Base-by-base conservation (phyloP, 2,329 filamentous ascomycete genomes). In the Thielaviopsis populi region DNA sequence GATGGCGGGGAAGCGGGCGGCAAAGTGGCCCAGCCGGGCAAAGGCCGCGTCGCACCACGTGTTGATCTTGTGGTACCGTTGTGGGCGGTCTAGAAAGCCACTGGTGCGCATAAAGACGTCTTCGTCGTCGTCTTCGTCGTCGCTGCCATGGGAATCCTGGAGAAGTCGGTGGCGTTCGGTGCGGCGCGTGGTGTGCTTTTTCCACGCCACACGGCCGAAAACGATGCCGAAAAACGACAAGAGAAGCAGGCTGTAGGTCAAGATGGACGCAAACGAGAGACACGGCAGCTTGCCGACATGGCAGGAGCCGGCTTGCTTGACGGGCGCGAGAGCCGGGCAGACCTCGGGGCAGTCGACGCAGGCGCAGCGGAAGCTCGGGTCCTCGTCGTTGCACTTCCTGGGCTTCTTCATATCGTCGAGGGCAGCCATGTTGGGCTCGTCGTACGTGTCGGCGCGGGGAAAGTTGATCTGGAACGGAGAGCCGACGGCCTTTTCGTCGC, bases 391-490 rank as follows among this genome's bases (percentile, higher is more conserved):
- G 79, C 94, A 99, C 63, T 86, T 85, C 74, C 94, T 92, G 0
- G 91, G 82, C 22, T 37, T 56, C 62, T 77, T 82, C 75, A 91
- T 87, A 41, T 87, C 76, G 68, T 86, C 77, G 27, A 59, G 63
- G 0, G 90, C 78, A 10, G 79, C 72, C 87, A 97, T 95, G n/a
- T 77, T 79, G 0, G 83, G 79, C 59, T 89, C 83, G 11, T 79
- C 73, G 67, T 66, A 66, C 7, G 53, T 56, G 10, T 63, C 30
- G 15, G 50, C 22, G 10, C 74, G 77, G 10, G 83, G 92, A 70
- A 94, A 99, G 77, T 99, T 95, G 76, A 99, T 96, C 77, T 99
- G 94, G 74, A 99, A 99, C 0, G 94, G 94, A 64, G 92, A 97
- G 3, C 95, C 95, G 24, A 92, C 81, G 1, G 86, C 80, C 73